These are phyloP conservation scores for Staphylotrichum longicolle DNA, from an alignment of 495 filamentous ascomycete genomes.

Conservation along the genomic window DNA sequence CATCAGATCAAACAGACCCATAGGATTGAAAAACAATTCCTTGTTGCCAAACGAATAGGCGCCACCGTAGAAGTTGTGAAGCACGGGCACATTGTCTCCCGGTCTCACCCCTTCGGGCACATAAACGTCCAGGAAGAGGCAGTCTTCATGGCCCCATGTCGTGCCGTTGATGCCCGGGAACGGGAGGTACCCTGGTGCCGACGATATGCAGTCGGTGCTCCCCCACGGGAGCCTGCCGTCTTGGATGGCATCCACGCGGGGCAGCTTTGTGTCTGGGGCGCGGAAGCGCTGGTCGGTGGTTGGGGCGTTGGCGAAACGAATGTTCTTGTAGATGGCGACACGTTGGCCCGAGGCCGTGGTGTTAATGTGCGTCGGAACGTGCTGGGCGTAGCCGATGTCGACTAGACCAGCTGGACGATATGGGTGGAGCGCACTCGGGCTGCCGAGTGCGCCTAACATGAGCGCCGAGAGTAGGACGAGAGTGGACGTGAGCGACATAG, in stretches of 20 bases:
- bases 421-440: not conserved
- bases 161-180: conserved; percentile 15
- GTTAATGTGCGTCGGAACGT: conserved; percentile 9
- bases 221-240: conserved; percentile 1
- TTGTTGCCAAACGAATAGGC: conserved; percentile 18
- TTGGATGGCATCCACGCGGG: not conserved
- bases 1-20: conserved; percentile 12
- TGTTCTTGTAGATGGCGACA: conserved; percentile 19
- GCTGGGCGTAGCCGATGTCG: conserved; percentile 11
- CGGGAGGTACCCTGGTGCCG: not conserved
- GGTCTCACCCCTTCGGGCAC: conserved; percentile 10
- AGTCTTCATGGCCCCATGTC: conserved; percentile 18
- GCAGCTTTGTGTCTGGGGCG: not conserved
- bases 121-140: conserved; percentile 19
- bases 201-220: conserved; percentile 15
- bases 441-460: not conserved
- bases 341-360: conserved; percentile 13
- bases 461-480: not conserved
- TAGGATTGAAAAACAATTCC: conserved; percentile 9
- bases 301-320: conserved; percentile 18
- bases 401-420: not conserved
- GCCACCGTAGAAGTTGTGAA: conserved; percentile 14
- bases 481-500: not conserved
- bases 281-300: conserved; percentile 16
- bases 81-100: conserved; percentile 11